Evolutionary conservation across 805 yeast genomes (phyloP).

Genomic region (Maudiozyma pseudohumilis): DNA sequence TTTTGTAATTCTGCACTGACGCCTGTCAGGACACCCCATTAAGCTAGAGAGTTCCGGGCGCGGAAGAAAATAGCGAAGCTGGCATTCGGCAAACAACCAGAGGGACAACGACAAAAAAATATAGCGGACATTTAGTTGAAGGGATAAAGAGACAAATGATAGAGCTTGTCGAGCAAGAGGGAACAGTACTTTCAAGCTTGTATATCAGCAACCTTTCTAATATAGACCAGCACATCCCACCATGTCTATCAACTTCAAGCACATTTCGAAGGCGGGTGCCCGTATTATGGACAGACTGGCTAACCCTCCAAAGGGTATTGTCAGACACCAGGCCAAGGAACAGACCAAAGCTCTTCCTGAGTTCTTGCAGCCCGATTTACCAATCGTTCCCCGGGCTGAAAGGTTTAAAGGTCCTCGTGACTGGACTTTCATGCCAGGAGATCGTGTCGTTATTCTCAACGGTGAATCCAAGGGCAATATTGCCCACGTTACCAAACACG

Average conservation of each 20-base stretch:
- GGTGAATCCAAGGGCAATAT: constrained; percentile 72
- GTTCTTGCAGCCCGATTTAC: constrained; percentile 29
- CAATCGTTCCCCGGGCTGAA: constrained; percentile 27
- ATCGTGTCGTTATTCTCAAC: constrained; percentile 58
- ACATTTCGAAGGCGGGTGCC: constrained; percentile 31
- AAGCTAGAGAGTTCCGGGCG: too few relatives aligned
- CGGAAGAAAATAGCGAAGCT: too few relatives aligned
- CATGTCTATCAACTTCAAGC: constrained; percentile 14
- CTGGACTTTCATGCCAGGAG: constrained; percentile 63
- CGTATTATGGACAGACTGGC: constrained; percentile 28
- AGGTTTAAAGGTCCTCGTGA: constrained; percentile 36
- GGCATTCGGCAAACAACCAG: too few relatives aligned
- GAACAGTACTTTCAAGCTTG: too few relatives aligned
- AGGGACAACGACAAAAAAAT: too few relatives aligned
- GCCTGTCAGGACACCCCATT: too few relatives aligned
- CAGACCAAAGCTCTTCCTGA: constrained; percentile 28
- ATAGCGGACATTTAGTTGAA: too few relatives aligned
- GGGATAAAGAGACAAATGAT: too few relatives aligned
- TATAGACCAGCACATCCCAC: too few relatives aligned
- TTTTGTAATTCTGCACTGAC: too few relatives aligned
- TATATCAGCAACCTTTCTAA: too few relatives aligned
- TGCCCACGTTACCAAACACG: constrained; percentile 53
- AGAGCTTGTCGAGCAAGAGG: too few relatives aligned
- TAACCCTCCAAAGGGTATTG: constrained; percentile 25
- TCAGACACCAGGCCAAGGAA: constrained; percentile 24